Conservation (phyloP, 495 filamentous ascomycete genomes). For the Aspergillus mulundensis region DNA sequence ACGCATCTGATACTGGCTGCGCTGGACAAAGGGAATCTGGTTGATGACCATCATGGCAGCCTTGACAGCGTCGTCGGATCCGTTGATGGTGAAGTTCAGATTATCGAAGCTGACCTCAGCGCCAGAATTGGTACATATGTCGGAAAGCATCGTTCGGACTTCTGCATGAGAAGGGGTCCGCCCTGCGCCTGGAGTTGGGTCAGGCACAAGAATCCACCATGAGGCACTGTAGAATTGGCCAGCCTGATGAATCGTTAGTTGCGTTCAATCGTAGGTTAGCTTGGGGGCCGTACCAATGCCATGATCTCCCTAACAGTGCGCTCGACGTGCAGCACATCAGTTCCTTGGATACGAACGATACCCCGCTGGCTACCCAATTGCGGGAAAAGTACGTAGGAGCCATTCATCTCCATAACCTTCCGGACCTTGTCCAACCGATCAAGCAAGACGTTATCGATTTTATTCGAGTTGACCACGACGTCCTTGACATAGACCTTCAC, state of each 20-base stretch:
- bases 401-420: constrained; percentile 96
- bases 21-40: constrained; percentile 82
- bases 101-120: constrained; percentile 94
- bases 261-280: constrained; percentile 19
- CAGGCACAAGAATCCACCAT: constrained; percentile 87
- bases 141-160: constrained; percentile 83
- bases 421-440: constrained; percentile 91
- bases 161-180: constrained; percentile 71
- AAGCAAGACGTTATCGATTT: constrained; percentile 90
- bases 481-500: constrained; percentile 90
- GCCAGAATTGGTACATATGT: constrained; percentile 93
- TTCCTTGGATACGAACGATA: constrained; percentile 82
- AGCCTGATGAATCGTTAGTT: constrained; percentile 50
- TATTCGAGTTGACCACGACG: constrained; percentile 75
- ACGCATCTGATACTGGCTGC: constrained; percentile 84
- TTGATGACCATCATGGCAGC: constrained; percentile 88
- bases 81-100: constrained; percentile 86
- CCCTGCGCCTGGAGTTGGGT: constrained; percentile 51
- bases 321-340: constrained; percentile 88
- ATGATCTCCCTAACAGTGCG: constrained; percentile 92
- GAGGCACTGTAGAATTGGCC: constrained; percentile 97
- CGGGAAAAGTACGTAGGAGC: constrained; percentile 87
- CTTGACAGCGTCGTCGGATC: constrained; percentile 93
- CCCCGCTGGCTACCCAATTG: constrained; percentile 74
- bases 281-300: constrained; percentile 62